Conservation (phyloP, 345 rosid genomes). For the Eucalyptus tenuipes region DNA sequence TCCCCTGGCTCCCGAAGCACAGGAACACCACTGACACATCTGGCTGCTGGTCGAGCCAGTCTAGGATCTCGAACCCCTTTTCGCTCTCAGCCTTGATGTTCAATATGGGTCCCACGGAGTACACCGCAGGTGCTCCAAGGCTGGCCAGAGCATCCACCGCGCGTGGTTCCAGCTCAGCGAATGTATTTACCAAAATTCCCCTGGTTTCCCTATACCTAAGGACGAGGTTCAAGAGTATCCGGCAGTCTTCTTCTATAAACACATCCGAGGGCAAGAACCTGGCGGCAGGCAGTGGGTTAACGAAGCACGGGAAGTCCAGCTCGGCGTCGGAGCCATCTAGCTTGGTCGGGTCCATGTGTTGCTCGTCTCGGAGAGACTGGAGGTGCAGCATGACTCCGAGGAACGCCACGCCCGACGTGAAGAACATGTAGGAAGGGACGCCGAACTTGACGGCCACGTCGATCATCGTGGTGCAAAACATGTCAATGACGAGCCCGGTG, state of each 20-base stretch:
- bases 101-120: constrained; percentile 43
- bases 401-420: background rate
- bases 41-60: constrained; percentile 30
- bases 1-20: background rate
- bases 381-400: background rate
- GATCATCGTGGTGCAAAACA: background rate
- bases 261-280: background rate
- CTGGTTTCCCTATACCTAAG: constrained; percentile 3
- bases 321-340: background rate
- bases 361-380: background rate
- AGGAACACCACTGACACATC: background rate
- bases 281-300: constrained; percentile 4
- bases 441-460: background rate
- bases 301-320: background rate
- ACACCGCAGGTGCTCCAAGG: constrained; percentile 10
- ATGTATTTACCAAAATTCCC: constrained; percentile 41
- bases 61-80: constrained; percentile 1
- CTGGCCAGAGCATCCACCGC: constrained; percentile 2
- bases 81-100: constrained; percentile 3
- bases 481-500: background rate
- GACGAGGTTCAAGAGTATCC: fast-evolving
- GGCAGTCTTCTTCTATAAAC: background rate
- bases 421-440: background rate
- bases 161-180: constrained; percentile 31
- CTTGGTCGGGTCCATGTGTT: background rate